Conservation (phyloP, 331 rosid genomes). For the Phaseolus coccineus region DNA sequence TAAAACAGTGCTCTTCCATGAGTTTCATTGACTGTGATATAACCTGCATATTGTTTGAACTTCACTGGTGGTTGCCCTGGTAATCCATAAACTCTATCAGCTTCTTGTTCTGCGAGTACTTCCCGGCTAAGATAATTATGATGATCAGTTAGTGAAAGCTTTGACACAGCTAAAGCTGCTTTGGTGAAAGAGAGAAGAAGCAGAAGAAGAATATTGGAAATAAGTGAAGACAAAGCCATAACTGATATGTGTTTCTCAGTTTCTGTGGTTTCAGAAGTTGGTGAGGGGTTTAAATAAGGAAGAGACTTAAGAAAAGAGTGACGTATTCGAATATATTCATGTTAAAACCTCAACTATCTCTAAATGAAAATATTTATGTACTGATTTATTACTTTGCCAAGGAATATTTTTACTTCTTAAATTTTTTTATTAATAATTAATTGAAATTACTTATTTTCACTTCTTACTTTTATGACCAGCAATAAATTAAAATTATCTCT, state of each 20-base stretch:
- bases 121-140: not conserved
- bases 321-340: too few relatives aligned
- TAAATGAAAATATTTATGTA: too few relatives aligned
- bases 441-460: too few relatives aligned
- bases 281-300: constrained; percentile 37
- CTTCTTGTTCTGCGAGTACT: constrained; percentile 51
- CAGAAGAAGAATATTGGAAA: not conserved
- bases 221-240: constrained; percentile 46
- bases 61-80: constrained; percentile 80
- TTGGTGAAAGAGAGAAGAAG: not conserved
- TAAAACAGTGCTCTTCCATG: constrained; percentile 87
- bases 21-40: constrained; percentile 67
- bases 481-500: too few relatives aligned
- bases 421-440: too few relatives aligned
- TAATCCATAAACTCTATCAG: constrained; percentile 56
- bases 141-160: not conserved
- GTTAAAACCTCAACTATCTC: too few relatives aligned
- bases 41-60: constrained; percentile 80
- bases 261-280: not conserved
- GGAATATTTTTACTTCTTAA: too few relatives aligned
- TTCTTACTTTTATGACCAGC: not conserved
- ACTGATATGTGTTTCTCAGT: not conserved
- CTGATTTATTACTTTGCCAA: too few relatives aligned
- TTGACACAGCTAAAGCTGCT: constrained; percentile 13
- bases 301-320: constrained; percentile 26